Evolutionary conservation across 495 filamentous ascomycete genomes (phyloP), one percentile per base, ranked within the genome.

Genomic region (Talaromyces borbonicus): DNA sequence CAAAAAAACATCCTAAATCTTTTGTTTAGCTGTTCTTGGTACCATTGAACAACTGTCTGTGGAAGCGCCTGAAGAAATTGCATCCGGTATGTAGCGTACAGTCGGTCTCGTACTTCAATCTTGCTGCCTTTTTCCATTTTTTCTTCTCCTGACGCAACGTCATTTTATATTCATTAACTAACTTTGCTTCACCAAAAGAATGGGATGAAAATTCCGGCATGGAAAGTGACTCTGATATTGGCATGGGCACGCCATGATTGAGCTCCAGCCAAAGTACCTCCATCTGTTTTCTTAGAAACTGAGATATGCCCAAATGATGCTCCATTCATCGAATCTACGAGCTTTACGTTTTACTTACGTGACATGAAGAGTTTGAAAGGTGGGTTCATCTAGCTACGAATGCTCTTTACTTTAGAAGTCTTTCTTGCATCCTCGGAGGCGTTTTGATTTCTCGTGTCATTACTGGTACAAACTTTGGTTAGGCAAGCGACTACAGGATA

Each of bases 141-240:
- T 27, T 37, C 43, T 54, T 18, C 5, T 38, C 58, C 58, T 62
- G 51, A 56, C 45, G 35, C 31, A 18, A 33, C 35, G 44, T 12
- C n/a, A n/a, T n/a, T n/a, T n/a, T n/a, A n/a, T 16, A 12, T 43
- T 43, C 64, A 72, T 66, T 63, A 40, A 68, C 68, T 57, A 64
- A 72, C 53, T 24, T 62, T 29, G 53, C 58, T 49, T 69, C 65
- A 43, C 47, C 59, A 39, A 66, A 71, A 29, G 66, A 68, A 50
- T 71, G 68, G 68, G 68, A 69, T 47, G 62, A 65, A 23, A 60
- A 65, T 27, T 71, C 66, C n/a, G 52, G 51, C 16, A 52, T 71
- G 50, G 65, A 59, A 16, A 68, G 63, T 26, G 68, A 69, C 51
- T 69, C 66, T 14, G 68, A 71, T 20, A 55, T 64, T 51, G 65